These are phyloP conservation scores for Diplosphaera chodatii DNA, from an alignment of 139 green algal genomes.

Conservation along the genomic window DNA sequence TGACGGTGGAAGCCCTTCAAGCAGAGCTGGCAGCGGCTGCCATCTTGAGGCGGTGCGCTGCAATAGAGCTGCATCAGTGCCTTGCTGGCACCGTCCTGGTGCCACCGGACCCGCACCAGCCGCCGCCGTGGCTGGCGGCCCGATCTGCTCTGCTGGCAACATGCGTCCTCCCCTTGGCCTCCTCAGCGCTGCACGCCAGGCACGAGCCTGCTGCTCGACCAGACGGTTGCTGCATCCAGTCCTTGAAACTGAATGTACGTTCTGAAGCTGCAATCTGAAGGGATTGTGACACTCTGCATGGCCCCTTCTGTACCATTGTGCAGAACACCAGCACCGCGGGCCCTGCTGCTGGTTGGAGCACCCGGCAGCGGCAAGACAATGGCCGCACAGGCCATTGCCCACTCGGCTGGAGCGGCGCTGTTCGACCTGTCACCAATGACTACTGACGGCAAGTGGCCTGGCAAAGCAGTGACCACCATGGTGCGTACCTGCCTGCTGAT, in stretches of 20 bases:
- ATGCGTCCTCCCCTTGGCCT: conserved; percentile 72
- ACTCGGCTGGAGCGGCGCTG: conserved; percentile 62
- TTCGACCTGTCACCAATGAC: conserved; percentile 79
- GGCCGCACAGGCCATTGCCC: conserved; percentile 54
- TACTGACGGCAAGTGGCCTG: conserved; percentile 76
- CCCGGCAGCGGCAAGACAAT: conserved; percentile 77
- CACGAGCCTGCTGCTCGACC: too few species aligned
- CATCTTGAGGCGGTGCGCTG: conserved; percentile 50
- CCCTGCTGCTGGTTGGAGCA: conserved; percentile 77
- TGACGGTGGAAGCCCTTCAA: conserved; percentile 79
- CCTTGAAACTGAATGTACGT: too few species aligned
- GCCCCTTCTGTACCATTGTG: too few species aligned
- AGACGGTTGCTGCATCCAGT: too few species aligned
- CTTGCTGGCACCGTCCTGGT: conserved; percentile 43
- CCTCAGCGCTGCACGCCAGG: conserved; percentile 52
- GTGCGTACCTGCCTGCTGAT: conserved; percentile 26
- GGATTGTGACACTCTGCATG: too few species aligned
- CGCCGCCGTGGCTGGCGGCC: conserved; percentile 61
- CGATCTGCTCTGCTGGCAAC: conserved; percentile 72
- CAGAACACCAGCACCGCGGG: conserved; percentile 23
- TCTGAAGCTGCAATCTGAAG: too few species aligned
- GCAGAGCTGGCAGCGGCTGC: conserved; percentile 74
- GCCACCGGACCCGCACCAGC: conserved; percentile 30
- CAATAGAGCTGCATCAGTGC: conserved; percentile 55
- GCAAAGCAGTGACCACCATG: conserved; percentile 75